Evolutionary conservation across 176 grass and related monocot species (phyloP).

Genomic region (Lolium rigidum): DNA sequence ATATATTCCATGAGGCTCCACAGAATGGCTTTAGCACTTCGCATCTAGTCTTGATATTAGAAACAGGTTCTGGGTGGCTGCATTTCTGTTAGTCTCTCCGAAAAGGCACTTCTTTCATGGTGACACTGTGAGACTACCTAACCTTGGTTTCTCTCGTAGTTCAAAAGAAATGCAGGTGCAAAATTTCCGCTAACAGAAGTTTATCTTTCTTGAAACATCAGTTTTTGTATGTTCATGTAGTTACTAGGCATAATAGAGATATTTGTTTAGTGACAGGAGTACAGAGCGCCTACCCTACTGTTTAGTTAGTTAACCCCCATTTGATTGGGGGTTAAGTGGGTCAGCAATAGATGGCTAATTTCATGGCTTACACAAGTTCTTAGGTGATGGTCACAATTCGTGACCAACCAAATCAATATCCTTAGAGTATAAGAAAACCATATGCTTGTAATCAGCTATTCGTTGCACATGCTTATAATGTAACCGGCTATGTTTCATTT

Average conservation of each 20-base stretch:
- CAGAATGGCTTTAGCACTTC: background rate
- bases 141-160: background rate
- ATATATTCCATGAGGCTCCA: background rate
- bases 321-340: background rate
- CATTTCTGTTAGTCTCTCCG: background rate
- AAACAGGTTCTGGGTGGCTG: background rate
- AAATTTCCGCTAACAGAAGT: background rate
- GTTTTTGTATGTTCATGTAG: background rate
- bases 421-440: background rate
- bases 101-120: background rate
- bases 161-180: background rate
- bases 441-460: background rate
- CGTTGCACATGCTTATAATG: background rate
- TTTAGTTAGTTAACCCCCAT: background rate
- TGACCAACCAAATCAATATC: background rate
- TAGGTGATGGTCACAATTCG: background rate
- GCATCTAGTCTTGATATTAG: slow-evolving; percentile 8
- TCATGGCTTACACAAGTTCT: background rate
- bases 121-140: background rate
- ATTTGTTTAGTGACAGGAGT: background rate
- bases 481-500: background rate
- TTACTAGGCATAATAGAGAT: slow-evolving; percentile 5
- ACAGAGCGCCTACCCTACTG: background rate
- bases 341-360: slow-evolving; percentile 4
- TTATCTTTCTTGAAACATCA: background rate